Evolutionary conservation across 768 basidiomycete species (phyloP), one percentile per base, ranked within the genome.

Genomic region (Lentinus tigrinus): DNA sequence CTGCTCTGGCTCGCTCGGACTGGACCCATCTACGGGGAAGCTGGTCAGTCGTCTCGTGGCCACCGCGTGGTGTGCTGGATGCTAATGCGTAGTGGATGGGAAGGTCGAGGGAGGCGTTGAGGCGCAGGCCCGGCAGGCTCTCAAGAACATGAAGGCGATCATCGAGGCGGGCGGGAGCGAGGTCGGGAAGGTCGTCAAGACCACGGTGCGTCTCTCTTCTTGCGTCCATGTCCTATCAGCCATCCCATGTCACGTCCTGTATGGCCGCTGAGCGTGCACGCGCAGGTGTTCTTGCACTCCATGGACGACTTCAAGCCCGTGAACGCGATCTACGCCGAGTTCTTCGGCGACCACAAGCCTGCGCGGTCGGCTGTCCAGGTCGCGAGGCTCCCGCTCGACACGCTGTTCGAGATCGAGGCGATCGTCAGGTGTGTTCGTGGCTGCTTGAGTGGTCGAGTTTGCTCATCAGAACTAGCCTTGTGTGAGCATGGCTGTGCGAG

Each of bases 321-420:
- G 66, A 98, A 98, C 72, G 82, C 73, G 16, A 78, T 94, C 61
- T 98, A 97, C 71, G 82, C 83, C 36, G 77, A 83, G 54, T 88
- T 91, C 74, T 98, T 98, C 70, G 94, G 91, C 10, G 80, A 84
- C 31, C 91, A 95, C 76, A 95, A 91, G 73, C 96, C 97, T 47
- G 95, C 97, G 3, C 81, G 97, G 60, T 94, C 94, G 28, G 85
- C 90, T 31, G 92, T 99, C 52, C 93, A 98, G 76, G 93, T 94
- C 31, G 78, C 88, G 34, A 80, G 93, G 44, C 80, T 98, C 52
- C 96, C 96, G 10, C 92, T 88, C 71, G 91, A 94, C 67, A 95
- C 93, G 9, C 78, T 95, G 36, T 86, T 97, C 50, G 96, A 98
- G 80, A 83, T 98, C 54, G 96, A 98, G 74, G 87, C 84, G 59